A percentile compares a stretch with the other conserved stretches of the same genome.
These are phyloP conservation scores for Penicillium concentricum DNA, from an alignment of 2,329 filamentous ascomycete species.

Conservation along the genomic window DNA sequence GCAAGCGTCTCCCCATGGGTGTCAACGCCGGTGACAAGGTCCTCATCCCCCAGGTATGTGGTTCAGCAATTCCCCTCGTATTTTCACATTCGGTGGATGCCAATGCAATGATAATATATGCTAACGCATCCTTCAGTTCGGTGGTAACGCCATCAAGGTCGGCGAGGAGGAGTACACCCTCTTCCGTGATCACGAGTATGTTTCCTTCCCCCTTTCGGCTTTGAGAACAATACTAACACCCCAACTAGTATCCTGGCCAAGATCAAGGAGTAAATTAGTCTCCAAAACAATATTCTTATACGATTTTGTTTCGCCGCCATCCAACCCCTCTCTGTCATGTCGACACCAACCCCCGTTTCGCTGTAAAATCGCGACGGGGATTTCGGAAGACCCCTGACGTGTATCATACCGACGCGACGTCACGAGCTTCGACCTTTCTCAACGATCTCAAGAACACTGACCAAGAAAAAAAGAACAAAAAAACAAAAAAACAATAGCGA, in stretches of 20 bases:
- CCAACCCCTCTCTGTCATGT: slow-evolving; percentile 11
- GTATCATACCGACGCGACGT: slow-evolving; percentile 37
- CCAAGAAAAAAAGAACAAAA: slow-evolving; percentile 19
- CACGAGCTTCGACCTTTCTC: slow-evolving; percentile 28
- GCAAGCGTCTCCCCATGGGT: slow-evolving; percentile 81
- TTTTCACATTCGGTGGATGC: neutral
- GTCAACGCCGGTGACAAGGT: slow-evolving; percentile 86
- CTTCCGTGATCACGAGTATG: slow-evolving; percentile 97
- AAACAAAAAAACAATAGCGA: slow-evolving; percentile 9
- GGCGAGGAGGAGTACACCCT: slow-evolving; percentile 95
- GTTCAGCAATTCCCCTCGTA: neutral
- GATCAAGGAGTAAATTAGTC: slow-evolving; percentile 82
- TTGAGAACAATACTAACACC: neutral
- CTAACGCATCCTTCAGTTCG: slow-evolving; percentile 61
- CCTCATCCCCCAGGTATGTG: slow-evolving; percentile 84
- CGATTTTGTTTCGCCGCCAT: slow-evolving; percentile 17
- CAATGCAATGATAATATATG: neutral
- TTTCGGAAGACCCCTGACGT: slow-evolving; percentile 18
- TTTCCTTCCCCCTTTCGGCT: slow-evolving; percentile 28
- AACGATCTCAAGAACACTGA: slow-evolving; percentile 23
- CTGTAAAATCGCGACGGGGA: slow-evolving; percentile 17
- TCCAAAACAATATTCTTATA: slow-evolving; percentile 9
- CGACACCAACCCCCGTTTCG: slow-evolving; percentile 3
- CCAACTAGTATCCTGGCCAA: slow-evolving; percentile 84
- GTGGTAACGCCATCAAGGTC: slow-evolving; percentile 93